Conservation (phyloP, 805 yeast species). For the Yamadazyma nakazawae region DNA sequence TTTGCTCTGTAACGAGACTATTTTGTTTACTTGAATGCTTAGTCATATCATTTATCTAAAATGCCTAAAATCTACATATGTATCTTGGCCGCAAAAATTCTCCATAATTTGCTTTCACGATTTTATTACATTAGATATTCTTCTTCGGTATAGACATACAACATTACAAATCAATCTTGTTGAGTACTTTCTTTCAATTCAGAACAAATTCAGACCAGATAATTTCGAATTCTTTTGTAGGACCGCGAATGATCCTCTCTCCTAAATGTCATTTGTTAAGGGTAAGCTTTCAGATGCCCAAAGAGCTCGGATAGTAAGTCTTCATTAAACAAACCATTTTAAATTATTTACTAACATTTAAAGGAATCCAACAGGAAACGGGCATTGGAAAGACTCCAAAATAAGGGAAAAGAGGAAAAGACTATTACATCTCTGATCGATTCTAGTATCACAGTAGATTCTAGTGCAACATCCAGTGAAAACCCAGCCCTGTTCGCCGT, state of each 20-base stretch:
- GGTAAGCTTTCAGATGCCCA: constrained; percentile 34
- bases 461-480: background rate
- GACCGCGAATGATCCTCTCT: background rate
- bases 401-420: constrained; percentile 28
- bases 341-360: constrained; percentile 5
- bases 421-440: constrained; percentile 7
- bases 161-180: background rate
- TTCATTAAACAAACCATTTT: background rate
- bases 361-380: constrained; percentile 63
- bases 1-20: too few species aligned
- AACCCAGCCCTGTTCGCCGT: too few species aligned
- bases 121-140: too few species aligned
- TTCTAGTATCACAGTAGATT: background rate
- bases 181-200: background rate
- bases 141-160: too few species aligned
- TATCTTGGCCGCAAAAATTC: too few species aligned
- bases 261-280: constrained; percentile 8
- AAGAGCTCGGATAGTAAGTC: constrained; percentile 34
- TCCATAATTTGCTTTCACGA: too few species aligned
- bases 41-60: too few species aligned
- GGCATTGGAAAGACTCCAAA: constrained; percentile 57
- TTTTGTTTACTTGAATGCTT: too few species aligned
- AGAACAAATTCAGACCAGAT: too few species aligned
- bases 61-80: too few species aligned
- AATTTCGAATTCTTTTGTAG: too few species aligned